Evolutionary conservation across 2,329 filamentous ascomycete species (phyloP), one percentile per base, ranked within the genome.

Genomic region (Pseudopyrenochaeta lycopersici): DNA sequence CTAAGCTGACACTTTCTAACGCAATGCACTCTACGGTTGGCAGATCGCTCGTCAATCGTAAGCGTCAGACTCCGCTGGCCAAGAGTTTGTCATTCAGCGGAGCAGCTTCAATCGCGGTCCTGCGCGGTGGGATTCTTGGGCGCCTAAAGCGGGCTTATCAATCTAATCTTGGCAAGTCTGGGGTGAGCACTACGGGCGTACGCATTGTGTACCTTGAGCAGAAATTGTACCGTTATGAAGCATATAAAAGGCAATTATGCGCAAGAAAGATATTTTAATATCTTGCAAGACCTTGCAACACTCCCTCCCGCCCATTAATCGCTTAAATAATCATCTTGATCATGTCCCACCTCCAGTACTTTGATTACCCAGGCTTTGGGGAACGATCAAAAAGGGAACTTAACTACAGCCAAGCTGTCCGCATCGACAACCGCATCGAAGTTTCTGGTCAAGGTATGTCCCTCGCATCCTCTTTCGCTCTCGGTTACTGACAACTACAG

Each of bases 401-500:
- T 11, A 52, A 65, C 31, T 63, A 64, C 49, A 67, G 62, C 39
- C 66, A 70, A 60, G 64, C 62, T n/a, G 63, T 71, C 3, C 62
- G 65, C 31, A 61, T 71, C 27, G 59, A 60, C 30, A 61, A 68
- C 15, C 50, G 50, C 18, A 67, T 72, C 36, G 62, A 70, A 20
- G 45, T 69, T 7, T 70, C 65, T 1, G 63, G 64, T 7, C 68
- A 72, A 64, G 67, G 66, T 71, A 47, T 11, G 32, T 41, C 2
- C 44, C 7, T 29, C 9, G 12, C 10, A 2, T 31, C 15, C 46
- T 9, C 21, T 12, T 11, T 5, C 2, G 29, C 15, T 10, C 6
- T 23, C 20, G 14, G 9, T 11, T 31, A 31, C 35, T 57, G 17
- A 49, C 27, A 12, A 2, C n/a, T 35, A 11, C 10, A 70, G 67